Percentiles rank a stretch among this genome's conserved stretches.
phyloP scores from a whole-genome alignment of 805 yeast species.

The Kazachstania viticola region DNA sequence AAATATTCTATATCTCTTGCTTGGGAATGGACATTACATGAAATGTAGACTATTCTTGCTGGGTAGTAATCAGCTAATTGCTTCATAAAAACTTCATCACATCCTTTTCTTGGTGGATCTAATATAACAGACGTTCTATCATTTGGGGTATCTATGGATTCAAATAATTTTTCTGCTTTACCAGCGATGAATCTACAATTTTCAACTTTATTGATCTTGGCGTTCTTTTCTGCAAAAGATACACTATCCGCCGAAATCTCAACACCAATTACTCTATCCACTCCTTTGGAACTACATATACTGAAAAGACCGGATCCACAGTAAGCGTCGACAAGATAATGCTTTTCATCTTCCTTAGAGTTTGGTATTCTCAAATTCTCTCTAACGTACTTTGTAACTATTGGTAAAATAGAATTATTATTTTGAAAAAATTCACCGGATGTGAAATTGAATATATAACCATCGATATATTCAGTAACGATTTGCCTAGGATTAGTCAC shows the following conservation, averaged over 20 bases:
- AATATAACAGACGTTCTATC: conserved; percentile 77
- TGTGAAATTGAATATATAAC: conserved; percentile 70
- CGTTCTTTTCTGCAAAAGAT: conserved; percentile 75
- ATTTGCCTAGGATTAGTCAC: conserved; percentile 69
- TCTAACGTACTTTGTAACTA: conserved; percentile 71
- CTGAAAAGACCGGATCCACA: conserved; percentile 95
- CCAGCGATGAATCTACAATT: conserved; percentile 85
- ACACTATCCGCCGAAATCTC: conserved; percentile 90
- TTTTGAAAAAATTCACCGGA: conserved; percentile 97
- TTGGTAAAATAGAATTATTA: conserved; percentile 81
- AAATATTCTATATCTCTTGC: conserved; percentile 89
- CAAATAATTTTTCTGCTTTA: conserved; percentile 84
- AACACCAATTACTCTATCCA: conserved; percentile 82
- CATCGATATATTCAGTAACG: conserved; percentile 66
- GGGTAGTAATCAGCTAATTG: conserved; percentile 81
- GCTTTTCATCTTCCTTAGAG: conserved; percentile 35
- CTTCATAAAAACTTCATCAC: conserved; percentile 76
- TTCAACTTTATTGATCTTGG: conserved; percentile 56
- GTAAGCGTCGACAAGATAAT: conserved; percentile 82
- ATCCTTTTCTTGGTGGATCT: conserved; percentile 97
- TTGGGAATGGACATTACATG: conserved; percentile 96
- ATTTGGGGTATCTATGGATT: conserved; percentile 61
- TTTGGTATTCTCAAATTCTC: conserved; percentile 44
- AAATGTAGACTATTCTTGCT: conserved; percentile 80
- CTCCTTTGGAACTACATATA: conserved; percentile 70